Conservation (phyloP, 768 basidiomycete species). For the Suillus variegatus region DNA sequence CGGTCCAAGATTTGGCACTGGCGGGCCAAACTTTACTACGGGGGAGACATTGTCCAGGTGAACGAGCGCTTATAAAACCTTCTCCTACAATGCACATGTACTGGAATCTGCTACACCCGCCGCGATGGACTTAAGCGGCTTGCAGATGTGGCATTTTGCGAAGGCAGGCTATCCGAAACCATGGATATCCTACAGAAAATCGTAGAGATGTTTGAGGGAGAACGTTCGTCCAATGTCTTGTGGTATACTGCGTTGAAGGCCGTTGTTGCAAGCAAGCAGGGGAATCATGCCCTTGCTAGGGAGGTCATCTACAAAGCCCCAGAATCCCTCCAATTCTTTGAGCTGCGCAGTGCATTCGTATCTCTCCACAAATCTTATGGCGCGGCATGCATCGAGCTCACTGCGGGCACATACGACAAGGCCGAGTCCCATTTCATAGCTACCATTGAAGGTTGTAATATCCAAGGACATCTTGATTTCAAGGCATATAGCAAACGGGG, state of each 20-base stretch:
- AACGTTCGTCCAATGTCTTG: fast-evolving
- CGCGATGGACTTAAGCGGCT: background rate
- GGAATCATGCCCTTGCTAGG: background rate
- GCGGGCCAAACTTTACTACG: background rate
- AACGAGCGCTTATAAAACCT: background rate
- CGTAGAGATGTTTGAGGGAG: background rate
- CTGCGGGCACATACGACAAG: background rate
- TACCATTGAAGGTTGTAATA: background rate
- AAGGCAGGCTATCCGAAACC: background rate
- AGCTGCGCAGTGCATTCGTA: background rate
- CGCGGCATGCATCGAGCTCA: background rate
- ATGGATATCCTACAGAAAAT: background rate
- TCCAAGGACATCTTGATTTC: fast-evolving
- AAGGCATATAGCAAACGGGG: background rate
- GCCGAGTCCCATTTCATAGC: background rate
- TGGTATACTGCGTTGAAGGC: background rate
- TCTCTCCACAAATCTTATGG: background rate
- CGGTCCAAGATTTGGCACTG: background rate
- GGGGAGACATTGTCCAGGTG: background rate
- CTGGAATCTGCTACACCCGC: background rate
- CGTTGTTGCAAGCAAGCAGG: background rate
- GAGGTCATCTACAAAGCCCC: background rate
- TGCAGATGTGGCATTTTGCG: background rate
- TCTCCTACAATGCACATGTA: background rate
- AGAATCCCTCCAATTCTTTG: background rate